phyloP scores from a whole-genome alignment of 2,329 filamentous ascomycete genomes.

The Hymenotorrendiella dingleyae region DNA sequence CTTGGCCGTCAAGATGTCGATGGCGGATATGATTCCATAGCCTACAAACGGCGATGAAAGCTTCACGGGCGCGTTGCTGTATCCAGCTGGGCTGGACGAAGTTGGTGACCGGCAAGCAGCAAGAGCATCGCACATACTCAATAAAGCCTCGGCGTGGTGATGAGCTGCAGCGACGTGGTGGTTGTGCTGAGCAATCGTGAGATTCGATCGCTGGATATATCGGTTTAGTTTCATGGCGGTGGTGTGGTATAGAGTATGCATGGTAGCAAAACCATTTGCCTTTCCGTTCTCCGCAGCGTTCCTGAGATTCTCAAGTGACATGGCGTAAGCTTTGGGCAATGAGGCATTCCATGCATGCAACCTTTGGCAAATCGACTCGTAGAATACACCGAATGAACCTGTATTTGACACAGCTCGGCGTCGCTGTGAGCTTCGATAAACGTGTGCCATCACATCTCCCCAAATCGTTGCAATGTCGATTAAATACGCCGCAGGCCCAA shows the following conservation, averaged over 20 bases:
- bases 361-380: slow-evolving; percentile 44
- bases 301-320: slow-evolving; percentile 52
- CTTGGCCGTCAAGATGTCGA: slow-evolving; percentile 60
- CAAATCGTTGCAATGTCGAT: slow-evolving; percentile 59
- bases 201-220: slow-evolving; percentile 42
- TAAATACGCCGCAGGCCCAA: slow-evolving; percentile 47
- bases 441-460: slow-evolving; percentile 56
- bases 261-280: slow-evolving; percentile 53
- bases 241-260: slow-evolving; percentile 63
- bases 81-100: slow-evolving; percentile 1
- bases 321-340: slow-evolving; percentile 49
- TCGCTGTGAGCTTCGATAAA: slow-evolving; percentile 42
- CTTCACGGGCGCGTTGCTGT: slow-evolving; percentile 1
- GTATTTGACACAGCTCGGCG: slow-evolving; percentile 7
- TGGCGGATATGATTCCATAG: slow-evolving; percentile 55
- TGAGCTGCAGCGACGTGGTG: slow-evolving; percentile 44
- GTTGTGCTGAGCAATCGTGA: slow-evolving; percentile 36
- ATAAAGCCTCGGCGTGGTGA: slow-evolving; percentile 46
- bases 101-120: slow-evolving; percentile 30
- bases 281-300: slow-evolving; percentile 46
- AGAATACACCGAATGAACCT: slow-evolving; percentile 40
- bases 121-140: slow-evolving; percentile 41
- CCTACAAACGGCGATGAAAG: slow-evolving; percentile 57
- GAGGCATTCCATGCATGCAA: slow-evolving; percentile 53
- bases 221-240: slow-evolving; percentile 60